A percentile compares a stretch with the other conserved stretches of the same genome.
Evolutionary conservation across 2,329 filamentous ascomycete genomes (phyloP).

Genomic region (Periconia digitata): DNA sequence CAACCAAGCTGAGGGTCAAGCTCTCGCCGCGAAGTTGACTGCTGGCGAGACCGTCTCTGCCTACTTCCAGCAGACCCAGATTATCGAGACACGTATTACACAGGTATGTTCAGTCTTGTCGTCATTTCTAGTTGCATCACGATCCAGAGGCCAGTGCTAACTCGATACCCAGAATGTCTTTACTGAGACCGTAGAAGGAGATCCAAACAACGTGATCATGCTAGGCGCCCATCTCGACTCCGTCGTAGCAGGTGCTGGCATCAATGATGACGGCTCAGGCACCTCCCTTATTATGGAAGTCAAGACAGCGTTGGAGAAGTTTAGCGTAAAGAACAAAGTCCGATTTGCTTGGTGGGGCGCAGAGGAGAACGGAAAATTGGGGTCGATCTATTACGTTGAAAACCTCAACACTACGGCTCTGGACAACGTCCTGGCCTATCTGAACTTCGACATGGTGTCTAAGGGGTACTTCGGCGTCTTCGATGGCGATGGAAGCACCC

Average conservation of each 20-base stretch:
- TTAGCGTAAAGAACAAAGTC: slow-evolving; percentile 44
- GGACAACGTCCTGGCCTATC: slow-evolving; percentile 43
- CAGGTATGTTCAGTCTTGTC: too few relatives aligned
- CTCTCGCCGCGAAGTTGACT: slow-evolving; percentile 43
- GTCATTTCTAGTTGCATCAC: too few relatives aligned
- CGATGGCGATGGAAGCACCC: slow-evolving; percentile 41
- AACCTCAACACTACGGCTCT: slow-evolving; percentile 33
- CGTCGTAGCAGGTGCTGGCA: slow-evolving; percentile 42
- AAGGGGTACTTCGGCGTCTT: slow-evolving; percentile 44
- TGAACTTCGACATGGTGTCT: slow-evolving; percentile 49
- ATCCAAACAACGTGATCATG: slow-evolving; percentile 41
- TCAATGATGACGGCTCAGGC: slow-evolving; percentile 48
- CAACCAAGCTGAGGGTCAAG: slow-evolving; percentile 47
- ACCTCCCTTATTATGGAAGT: slow-evolving; percentile 42
- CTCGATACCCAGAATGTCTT: slow-evolving; percentile 47
- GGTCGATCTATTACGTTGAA: slow-evolving; percentile 42
- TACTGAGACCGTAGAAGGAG: slow-evolving; percentile 42
- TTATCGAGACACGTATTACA: slow-evolving; percentile 54
- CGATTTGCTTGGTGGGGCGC: slow-evolving; percentile 46
- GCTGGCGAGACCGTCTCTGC: slow-evolving; percentile 45
- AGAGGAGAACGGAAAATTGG: slow-evolving; percentile 45
- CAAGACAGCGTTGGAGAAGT: slow-evolving; percentile 41
- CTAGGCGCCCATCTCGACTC: slow-evolving; percentile 44
- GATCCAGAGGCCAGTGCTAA: too few relatives aligned
- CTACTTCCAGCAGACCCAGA: slow-evolving; percentile 49